phyloP scores from a whole-genome alignment of 2,329 filamentous ascomycete genomes.

The Periconia sp. region DNA sequence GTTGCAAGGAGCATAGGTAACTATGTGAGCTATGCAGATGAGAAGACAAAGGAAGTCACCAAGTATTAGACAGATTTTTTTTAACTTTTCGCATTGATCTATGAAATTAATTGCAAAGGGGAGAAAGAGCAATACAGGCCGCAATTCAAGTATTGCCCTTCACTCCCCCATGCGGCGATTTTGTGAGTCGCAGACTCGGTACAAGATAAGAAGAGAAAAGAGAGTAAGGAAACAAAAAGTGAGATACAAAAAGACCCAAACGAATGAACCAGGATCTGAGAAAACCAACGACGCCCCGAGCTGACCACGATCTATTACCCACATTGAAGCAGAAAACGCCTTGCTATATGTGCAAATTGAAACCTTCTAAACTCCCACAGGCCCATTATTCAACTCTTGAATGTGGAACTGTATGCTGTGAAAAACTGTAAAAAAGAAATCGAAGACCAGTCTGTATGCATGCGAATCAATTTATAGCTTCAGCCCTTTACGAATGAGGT shows the following conservation, averaged over 20 bases:
- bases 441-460: slow-evolving; percentile 18
- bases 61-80: not conserved
- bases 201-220: not conserved
- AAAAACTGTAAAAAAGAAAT: slow-evolving; percentile 12
- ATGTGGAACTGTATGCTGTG: slow-evolving; percentile 33
- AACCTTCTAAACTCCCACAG: slow-evolving; percentile 26
- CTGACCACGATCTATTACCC: not conserved
- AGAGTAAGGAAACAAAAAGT: not conserved
- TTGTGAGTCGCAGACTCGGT: not conserved
- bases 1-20: no score
- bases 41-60: no score
- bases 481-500: slow-evolving; percentile 48
- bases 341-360: slow-evolving; percentile 9
- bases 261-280: not conserved
- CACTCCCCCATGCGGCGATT: not conserved
- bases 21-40: not conserved
- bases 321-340: slow-evolving; percentile 10
- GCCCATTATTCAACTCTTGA: slow-evolving; percentile 31
- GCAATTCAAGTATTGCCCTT: not conserved
- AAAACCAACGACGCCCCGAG: not conserved
- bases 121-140: not conserved
- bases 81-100: not conserved
- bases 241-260: not conserved
- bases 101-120: not conserved
- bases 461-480: slow-evolving; percentile 27